Base-by-base conservation (phyloP, 2,329 filamentous ascomycete genomes). In the Fulvia fulva region DNA sequence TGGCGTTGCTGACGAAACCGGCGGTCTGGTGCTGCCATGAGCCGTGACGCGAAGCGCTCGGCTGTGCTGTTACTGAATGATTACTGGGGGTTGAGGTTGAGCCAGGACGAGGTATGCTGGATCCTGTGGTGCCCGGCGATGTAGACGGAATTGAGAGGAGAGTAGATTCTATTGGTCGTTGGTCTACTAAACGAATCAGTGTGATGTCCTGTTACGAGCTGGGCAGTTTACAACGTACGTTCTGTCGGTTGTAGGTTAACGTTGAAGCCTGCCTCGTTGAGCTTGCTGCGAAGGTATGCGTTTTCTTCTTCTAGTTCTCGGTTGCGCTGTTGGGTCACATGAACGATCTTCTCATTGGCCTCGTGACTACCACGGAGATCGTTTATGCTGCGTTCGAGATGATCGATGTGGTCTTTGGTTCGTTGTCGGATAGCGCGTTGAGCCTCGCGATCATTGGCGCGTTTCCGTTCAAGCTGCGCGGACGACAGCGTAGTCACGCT, bases 371-470 rank as follows among this genome's bases (percentile, higher is more conserved):
- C 71, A 51, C 75, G 78, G 50, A 84, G 73, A 47, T 83, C 81
- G 45, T 76, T 77, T 49, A 84, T 78, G 57, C 80, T 79, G 51
- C 76, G 73, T 65, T 85, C 81, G n/a, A 85, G 76, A 26, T 73
- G 74, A 62, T 84, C 81, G 60, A 84, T 84, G 68, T 83, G 81
- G 63, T 83, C 81, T 63, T 82, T 84, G 44, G 81, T 84, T 60
- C 82, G 73, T 67, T 83, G 80, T 28, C 82, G 79, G 63, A 84
- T 85, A 51, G 81, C 82, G 63, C 82, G 77, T 67, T 85, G 82
- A 55, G 82, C 82, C 70, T 85, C 82, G 61, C 82, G 77, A 68
- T 85, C 82, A 69, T 84, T 84, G 61, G 82, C 82, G 59, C 82
- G 76, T 69, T 85, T 85, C 52, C 82, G 75, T 65, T 84, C 82